These are phyloP conservation scores for Salix udensis DNA, from an alignment of 345 rosid genomes.

Conservation along the genomic window DNA sequence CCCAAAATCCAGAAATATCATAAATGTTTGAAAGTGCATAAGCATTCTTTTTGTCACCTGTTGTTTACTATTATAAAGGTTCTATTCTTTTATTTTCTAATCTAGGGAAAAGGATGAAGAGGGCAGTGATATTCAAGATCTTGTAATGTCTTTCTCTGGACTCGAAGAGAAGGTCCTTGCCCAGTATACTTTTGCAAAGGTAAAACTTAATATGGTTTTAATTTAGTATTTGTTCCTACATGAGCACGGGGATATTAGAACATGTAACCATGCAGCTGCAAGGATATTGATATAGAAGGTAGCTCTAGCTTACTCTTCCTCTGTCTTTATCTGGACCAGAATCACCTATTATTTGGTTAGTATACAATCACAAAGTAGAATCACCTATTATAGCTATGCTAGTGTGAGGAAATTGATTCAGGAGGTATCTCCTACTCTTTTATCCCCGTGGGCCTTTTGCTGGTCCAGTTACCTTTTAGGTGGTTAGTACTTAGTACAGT, in stretches of 20 bases:
- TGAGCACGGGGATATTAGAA: background rate
- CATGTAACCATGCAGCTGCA: background rate
- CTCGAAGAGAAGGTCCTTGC: constrained; percentile 89
- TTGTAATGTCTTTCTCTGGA: constrained; percentile 65
- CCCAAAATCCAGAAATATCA: background rate
- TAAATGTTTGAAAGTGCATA: background rate
- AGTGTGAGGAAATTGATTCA: background rate
- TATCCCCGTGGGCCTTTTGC: background rate
- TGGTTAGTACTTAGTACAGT: background rate
- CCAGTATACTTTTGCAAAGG: constrained; percentile 93
- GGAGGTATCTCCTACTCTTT: background rate
- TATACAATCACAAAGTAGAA: background rate
- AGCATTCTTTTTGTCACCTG: constrained; percentile 6
- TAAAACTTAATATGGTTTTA: constrained; percentile 24
- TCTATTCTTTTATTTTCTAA: constrained; percentile 11
- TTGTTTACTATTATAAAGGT: constrained; percentile 11
- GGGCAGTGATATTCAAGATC: constrained; percentile 67
- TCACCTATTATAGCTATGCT: background rate
- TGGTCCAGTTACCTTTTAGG: background rate
- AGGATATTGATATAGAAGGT: background rate
- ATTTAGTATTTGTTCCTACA: background rate
- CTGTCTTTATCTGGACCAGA: background rate
- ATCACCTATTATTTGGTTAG: background rate
- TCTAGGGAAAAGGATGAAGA: constrained; percentile 68
- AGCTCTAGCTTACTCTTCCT: background rate